Evolutionary conservation across 768 basidiomycete species (phyloP), one percentile per base, ranked within the genome.

Genomic region (Termitomyces sp.): DNA sequence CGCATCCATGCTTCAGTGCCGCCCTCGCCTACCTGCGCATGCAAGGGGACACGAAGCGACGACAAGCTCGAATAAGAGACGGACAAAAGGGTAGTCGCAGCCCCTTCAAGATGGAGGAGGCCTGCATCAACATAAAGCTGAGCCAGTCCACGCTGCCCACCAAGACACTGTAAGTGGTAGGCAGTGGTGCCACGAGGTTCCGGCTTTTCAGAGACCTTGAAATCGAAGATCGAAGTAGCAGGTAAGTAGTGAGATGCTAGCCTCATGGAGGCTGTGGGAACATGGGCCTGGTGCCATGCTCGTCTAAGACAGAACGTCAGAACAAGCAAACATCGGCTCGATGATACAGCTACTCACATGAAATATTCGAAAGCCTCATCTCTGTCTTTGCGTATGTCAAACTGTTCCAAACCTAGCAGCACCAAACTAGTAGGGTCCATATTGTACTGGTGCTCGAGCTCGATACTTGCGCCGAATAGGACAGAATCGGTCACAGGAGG

Each of bases 381-480:
- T 57, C 79, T 83, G 49, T 90, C 81, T 65, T 84, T 85, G 46
- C 87, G 78, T 48, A 92, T 89, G 66, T 91, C 89, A 47, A 80
- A 79, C 40, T 86, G 65, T 61, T 92, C 90, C 42, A 90, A 72
- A 9, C 79, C 90, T 58, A 84, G 79, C 52, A 91, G 70, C 1
- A 85, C 83, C 27, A 92, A 72, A 69, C 89, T 91, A 14, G 90
- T 92, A 1, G 90, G 84, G 67, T 92, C 90, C 88, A 92, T 90
- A 61, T 92, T 91, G 61, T 88, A 92, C 63, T 80, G 78, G 45
- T 81, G 77, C 56, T 91, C 88, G 53, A 74, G 68, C 55, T 76
- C 79, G 52, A 73, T 76, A 57, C 67, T 78, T 28, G 76, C 69
- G 52, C 81, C 75, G 66, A 83, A 81, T 8, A 83, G 74, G 34